Percentiles rank a stretch among this genome's conserved stretches.
These are phyloP conservation scores for Neurospora tetraspora DNA, from an alignment of 495 filamentous ascomycete genomes.

Conservation along the genomic window DNA sequence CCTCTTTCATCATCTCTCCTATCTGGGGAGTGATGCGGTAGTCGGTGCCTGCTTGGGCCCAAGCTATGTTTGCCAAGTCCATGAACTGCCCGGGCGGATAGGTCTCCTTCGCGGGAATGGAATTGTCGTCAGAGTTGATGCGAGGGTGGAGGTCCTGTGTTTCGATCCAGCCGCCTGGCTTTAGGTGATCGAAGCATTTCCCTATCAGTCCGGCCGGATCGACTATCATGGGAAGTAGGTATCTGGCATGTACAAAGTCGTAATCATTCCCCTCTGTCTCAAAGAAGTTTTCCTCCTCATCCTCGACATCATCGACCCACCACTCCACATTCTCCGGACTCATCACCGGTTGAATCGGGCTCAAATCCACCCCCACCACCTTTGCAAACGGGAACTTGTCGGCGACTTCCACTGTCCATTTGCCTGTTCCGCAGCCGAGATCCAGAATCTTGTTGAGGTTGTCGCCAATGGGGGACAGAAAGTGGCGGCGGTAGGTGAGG, in stretches of 20 bases:
- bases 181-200: conserved; percentile 16
- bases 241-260: conserved; percentile 30
- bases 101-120: conserved; percentile 11
- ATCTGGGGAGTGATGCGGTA: conserved; percentile 36
- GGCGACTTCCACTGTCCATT: conserved; percentile 52
- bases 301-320: conserved; percentile 33
- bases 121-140: conserved; percentile 32
- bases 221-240: conserved; percentile 32
- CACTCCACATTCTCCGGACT: conserved; percentile 28
- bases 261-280: conserved; percentile 8
- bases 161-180: conserved; percentile 44
- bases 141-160: conserved; percentile 35
- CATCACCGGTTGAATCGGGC: conserved; percentile 30
- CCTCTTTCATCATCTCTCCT: conserved; percentile 36
- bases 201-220: conserved; percentile 26
- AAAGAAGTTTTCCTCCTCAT: conserved; percentile 21
- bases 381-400: conserved; percentile 23
- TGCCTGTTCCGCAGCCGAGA: conserved; percentile 50
- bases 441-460: conserved; percentile 46
- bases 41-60: conserved; percentile 26
- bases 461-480: conserved; percentile 39
- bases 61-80: conserved; percentile 15
- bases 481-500: conserved; percentile 35
- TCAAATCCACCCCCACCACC: conserved; percentile 24
- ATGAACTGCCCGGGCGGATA: conserved; percentile 22